Base-by-base conservation (phyloP, 257 asterid species). In the Lithospermum erythrorhizon region DNA sequence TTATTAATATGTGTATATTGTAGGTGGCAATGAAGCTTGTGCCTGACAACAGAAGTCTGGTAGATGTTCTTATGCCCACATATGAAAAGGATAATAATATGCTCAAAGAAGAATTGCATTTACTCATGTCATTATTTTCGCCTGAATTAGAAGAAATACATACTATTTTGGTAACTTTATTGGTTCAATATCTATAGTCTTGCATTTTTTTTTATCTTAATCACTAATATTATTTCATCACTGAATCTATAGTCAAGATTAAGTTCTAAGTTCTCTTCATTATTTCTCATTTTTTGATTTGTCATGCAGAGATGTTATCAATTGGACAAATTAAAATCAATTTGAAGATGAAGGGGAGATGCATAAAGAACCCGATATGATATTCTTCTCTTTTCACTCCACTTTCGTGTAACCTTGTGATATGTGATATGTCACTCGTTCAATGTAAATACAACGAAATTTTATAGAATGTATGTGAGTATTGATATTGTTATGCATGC, bases 11-110 rank as follows among this genome's bases (percentile, higher is more conserved):
- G n/a, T n/a, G 4, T 9, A 6, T 22, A 27, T 27, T 52, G 29
- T 21, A 90, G 98, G 79, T 90, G 18, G 96, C 95, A n/a, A 72
- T 90, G 15, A 87, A 83, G 62, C 66, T 87, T 21, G 81, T 90
- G 67, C 98, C 98, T 2, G 96, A 87, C 15, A 73, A 54, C 61
- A 71, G 53, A 5, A 66, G 72, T 17, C 67, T 90, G 0, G 61
- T 85, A 2, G 35, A 62, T 23, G 67, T 79, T 70, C 94, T 90
- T 45, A 78, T 77, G 81, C 78, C 65, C 49, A 75, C 80, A 70
- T 81, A 77, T 21, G 75, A 81, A 72, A 81, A 72, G 13, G 53
- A 64, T 54, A 23, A 22, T 14, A 86, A 82, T 4, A 56, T 27
- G 45, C 77, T 90, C 55, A 85, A 81, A 74, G 74, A 78, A 57